These are phyloP conservation scores for Fusarium subglutinans DNA, from an alignment of 2,329 filamentous ascomycete genomes.

Conservation along the genomic window DNA sequence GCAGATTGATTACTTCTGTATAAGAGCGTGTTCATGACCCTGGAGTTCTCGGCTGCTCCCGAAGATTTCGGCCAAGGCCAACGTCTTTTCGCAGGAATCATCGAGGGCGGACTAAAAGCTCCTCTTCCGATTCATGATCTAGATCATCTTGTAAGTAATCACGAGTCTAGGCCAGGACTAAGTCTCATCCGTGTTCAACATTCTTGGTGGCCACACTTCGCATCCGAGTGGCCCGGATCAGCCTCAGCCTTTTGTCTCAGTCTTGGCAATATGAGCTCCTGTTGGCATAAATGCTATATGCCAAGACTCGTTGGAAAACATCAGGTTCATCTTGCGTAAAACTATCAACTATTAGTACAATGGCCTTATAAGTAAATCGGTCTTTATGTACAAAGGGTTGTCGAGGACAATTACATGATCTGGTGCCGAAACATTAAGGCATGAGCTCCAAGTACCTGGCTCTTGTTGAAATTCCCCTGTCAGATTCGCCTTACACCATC, in stretches of 20 bases:
- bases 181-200: not conserved
- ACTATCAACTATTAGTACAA: too few species aligned
- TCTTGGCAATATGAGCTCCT: not conserved
- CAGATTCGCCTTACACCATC: not conserved
- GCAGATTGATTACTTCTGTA: rapidly evolving
- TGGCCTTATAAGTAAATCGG: too few species aligned
- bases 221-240: conserved; percentile 16
- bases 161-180: not conserved
- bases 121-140: not conserved
- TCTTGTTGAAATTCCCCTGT: not conserved
- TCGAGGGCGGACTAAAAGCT: not conserved
- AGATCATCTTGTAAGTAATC: not conserved
- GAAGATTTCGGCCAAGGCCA: rapidly evolving
- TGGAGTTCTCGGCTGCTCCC: not conserved
- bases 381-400: not conserved
- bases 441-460: not conserved
- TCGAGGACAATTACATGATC: not conserved
- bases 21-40: not conserved
- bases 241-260: not conserved
- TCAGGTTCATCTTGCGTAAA: rapidly evolving
- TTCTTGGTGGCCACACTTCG: not conserved
- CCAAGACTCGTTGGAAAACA: not conserved
- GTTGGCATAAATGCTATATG: too few species aligned
- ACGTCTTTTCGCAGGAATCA: not conserved
- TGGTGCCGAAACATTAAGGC: not conserved